Evolutionary conservation across 2,329 filamentous ascomycete species (phyloP), one percentile per base, ranked within the genome.

Genomic region (Arachnomyces sp.): DNA sequence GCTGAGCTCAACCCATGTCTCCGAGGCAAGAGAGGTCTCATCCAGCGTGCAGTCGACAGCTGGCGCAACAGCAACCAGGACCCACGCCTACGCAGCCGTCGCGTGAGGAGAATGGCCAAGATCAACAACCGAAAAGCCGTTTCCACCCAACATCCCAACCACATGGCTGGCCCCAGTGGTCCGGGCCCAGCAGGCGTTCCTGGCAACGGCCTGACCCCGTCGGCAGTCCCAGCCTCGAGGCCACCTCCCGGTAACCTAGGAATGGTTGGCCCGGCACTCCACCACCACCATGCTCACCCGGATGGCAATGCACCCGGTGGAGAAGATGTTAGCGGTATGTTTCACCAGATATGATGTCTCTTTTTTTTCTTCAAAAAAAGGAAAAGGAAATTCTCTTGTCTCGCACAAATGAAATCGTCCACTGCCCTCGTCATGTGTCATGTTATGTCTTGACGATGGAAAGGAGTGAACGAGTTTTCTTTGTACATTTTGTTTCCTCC

Each of bases 1-100:
- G 92, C 92, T 2, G 84, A 96, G 58, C 70, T 98, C 39, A 98
- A 98, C 62, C 82, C 88, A 6, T 84, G 85, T 43, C 74, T 96
- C 44, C 80, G 90, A 48, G 90, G 90, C 51, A 96, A 96, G 73
- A 79, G 92, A 52, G 92, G 92, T 6, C 73, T 98, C 44, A 98
- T 98, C 52, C 92, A 98, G 69, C 78, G 92, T 49, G 92, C 92
- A 2, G 92, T 98, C 33, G 92, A 98, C 65, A 95, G 89, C 69
- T 96, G 92, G 92, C 78, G 92, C 47, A 98, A 98, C 70, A 96
- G 90, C 74, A 96, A 96, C 67, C 88, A 94, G 67, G 92, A 98
- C 55, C 86, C 87, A 36, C 77, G 89, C 51, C 71, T 96, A 57
- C 79, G 92, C 59, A 96, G 90, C 65, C 77, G 92, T 61, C 77